Percentiles rank a stretch among this genome's conserved stretches.
These are phyloP conservation scores for Pythium sp. DNA, from an alignment of 352 stramenopile species.

Conservation along the genomic window DNA sequence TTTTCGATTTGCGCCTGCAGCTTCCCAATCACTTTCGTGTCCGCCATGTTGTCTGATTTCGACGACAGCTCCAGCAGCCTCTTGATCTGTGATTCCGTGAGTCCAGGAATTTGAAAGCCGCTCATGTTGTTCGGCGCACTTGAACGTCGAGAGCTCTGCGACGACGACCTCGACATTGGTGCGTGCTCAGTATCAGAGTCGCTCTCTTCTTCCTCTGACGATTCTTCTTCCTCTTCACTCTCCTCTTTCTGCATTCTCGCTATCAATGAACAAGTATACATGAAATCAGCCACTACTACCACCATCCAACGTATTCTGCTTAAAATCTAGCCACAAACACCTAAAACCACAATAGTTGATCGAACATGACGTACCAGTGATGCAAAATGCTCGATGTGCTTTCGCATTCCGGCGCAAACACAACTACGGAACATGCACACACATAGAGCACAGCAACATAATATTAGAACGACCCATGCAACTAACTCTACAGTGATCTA, in stretches of 20 bases:
- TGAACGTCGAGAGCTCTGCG: conserved; percentile 16
- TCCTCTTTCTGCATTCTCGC: conserved; percentile 61
- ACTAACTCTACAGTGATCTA: background rate
- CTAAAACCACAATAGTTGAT: background rate
- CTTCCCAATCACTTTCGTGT: conserved; percentile 47
- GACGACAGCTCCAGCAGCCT: conserved; percentile 62
- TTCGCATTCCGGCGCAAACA: conserved; percentile 74
- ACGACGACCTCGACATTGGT: conserved; percentile 18
- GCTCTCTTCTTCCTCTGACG: conserved; percentile 70
- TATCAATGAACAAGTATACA: conserved; percentile 8
- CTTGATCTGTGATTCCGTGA: conserved; percentile 64
- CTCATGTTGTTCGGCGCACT: conserved; percentile 1
- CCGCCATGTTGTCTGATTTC: conserved; percentile 48
- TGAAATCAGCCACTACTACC: background rate
- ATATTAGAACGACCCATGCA: conserved; percentile 1
- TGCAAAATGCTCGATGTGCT: conserved; percentile 69
- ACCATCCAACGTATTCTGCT: background rate
- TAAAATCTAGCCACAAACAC: background rate
- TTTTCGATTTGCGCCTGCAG: conserved; percentile 75
- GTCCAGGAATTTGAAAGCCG: conserved; percentile 44
- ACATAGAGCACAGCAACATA: background rate
- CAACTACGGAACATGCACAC: conserved; percentile 26
- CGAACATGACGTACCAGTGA: conserved; percentile 29
- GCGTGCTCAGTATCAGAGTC: conserved; percentile 62
- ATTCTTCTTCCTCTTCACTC: conserved; percentile 44